A percentile compares a stretch with the other conserved stretches of the same genome.
Conservation (phyloP, 371 early-diverging fungal species). For the Capillidium heterosporum region DNA sequence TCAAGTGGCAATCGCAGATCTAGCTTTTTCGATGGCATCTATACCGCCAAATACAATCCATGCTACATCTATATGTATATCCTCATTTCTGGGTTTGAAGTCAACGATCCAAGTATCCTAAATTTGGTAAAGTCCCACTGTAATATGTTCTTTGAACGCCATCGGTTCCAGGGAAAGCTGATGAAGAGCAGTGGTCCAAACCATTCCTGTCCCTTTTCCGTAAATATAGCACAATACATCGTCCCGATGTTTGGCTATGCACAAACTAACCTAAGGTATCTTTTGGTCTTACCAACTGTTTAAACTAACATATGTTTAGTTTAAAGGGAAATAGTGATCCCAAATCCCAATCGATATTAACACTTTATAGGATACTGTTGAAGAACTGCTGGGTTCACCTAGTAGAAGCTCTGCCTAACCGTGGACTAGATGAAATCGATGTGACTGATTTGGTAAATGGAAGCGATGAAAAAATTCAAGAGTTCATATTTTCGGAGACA, state of each 20-base stretch:
- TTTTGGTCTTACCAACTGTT: background rate
- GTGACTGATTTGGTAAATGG: too few species aligned
- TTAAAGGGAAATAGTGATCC: too few species aligned
- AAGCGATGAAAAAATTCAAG: too few species aligned
- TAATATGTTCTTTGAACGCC: background rate
- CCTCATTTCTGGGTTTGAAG: slow-evolving; percentile 1
- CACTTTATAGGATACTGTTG: too few species aligned
- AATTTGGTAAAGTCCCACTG: background rate
- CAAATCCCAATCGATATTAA: too few species aligned
- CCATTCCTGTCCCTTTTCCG: background rate
- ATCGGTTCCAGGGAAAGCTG: background rate
- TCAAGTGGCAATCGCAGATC: background rate
- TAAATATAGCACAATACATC: background rate
- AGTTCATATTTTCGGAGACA: background rate
- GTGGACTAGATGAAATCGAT: too few species aligned
- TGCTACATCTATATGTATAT: background rate
- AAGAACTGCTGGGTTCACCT: too few species aligned
- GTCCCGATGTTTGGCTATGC: background rate
- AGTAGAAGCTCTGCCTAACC: too few species aligned
- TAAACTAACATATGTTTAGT: too few species aligned
- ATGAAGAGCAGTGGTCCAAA: background rate
- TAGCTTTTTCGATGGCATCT: background rate
- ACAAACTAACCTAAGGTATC: background rate
- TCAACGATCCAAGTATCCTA: background rate
- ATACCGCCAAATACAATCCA: background rate